Conservation (phyloP, 2,329 filamentous ascomycete genomes). For the Fusarium vanettenii region DNA sequence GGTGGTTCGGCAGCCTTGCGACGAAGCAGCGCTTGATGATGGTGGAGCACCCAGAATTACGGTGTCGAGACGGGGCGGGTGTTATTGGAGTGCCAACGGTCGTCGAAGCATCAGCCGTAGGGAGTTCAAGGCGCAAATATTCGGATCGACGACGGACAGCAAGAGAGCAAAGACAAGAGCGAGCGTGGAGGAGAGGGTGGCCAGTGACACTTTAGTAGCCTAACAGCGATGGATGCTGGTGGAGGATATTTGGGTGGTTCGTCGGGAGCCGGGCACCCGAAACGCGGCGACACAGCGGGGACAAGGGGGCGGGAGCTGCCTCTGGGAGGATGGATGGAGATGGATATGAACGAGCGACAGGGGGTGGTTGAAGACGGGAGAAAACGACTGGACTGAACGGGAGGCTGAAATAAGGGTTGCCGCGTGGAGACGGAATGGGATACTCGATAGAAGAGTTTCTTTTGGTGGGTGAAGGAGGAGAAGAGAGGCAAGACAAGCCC, state of each 20-base stretch:
- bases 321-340: background rate
- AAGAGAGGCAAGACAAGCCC: conserved; percentile 28
- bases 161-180: conserved; percentile 6
- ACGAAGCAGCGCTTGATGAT: conserved; percentile 3
- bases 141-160: conserved; percentile 14
- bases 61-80: background rate
- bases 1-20: conserved; percentile 12
- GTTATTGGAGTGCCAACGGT: conserved; percentile 3
- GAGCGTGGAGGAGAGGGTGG: conserved; percentile 28
- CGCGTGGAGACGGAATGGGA: conserved; percentile 29
- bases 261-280: conserved; percentile 35
- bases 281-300: conserved; percentile 32
- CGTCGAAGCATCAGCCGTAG: conserved; percentile 15
- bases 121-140: conserved; percentile 3
- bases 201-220: conserved; percentile 25
- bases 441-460: conserved; percentile 6
- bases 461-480: conserved; percentile 7
- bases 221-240: conserved; percentile 18
- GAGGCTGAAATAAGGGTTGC: conserved; percentile 21
- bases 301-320: conserved; percentile 16
- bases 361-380: conserved; percentile 33
- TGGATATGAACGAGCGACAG: conserved; percentile 40
- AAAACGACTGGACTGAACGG: conserved; percentile 12
- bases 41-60: conserved; percentile 9
- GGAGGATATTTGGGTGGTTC: conserved; percentile 31